Percentiles rank a stretch among this genome's conserved stretches.
phyloP scores from a whole-genome alignment of 2,329 filamentous ascomycete species.

The Colletotrichum paranaense region DNA sequence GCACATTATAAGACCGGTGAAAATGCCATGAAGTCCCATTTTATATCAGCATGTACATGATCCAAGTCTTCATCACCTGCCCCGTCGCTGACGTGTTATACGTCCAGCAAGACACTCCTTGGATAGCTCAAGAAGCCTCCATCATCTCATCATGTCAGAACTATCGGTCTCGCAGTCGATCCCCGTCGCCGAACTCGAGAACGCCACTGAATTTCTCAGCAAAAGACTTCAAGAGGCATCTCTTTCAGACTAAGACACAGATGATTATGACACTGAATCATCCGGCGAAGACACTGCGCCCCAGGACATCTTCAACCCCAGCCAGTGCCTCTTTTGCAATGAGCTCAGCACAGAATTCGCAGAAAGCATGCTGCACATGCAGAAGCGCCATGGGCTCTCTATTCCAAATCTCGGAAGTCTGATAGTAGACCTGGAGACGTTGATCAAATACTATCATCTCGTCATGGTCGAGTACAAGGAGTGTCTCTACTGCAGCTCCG shows the following conservation, averaged over 20 bases:
- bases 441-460: slow-evolving; percentile 59
- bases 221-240: neutral
- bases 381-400: slow-evolving; percentile 56
- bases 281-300: neutral
- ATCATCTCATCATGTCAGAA: neutral
- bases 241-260: neutral
- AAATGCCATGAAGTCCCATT: neutral
- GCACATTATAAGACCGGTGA: neutral
- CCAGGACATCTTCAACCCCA: slow-evolving; percentile 38
- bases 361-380: slow-evolving; percentile 59
- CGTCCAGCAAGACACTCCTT: too few species aligned
- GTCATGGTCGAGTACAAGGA: slow-evolving; percentile 60
- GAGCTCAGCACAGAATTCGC: slow-evolving; percentile 43
- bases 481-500: slow-evolving; percentile 62
- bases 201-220: neutral
- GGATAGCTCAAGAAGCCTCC: neutral
- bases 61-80: too few species aligned
- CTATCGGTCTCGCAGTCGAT: neutral
- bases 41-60: too few species aligned
- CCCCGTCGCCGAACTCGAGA: neutral
- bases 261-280: neutral
- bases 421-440: slow-evolving; percentile 55
- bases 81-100: too few species aligned
- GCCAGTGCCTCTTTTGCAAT: slow-evolving; percentile 57
- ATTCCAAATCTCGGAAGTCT: slow-evolving; percentile 52